These are phyloP conservation scores for Aspergillus steynii DNA, from an alignment of 495 filamentous ascomycete species.

Conservation along the genomic window DNA sequence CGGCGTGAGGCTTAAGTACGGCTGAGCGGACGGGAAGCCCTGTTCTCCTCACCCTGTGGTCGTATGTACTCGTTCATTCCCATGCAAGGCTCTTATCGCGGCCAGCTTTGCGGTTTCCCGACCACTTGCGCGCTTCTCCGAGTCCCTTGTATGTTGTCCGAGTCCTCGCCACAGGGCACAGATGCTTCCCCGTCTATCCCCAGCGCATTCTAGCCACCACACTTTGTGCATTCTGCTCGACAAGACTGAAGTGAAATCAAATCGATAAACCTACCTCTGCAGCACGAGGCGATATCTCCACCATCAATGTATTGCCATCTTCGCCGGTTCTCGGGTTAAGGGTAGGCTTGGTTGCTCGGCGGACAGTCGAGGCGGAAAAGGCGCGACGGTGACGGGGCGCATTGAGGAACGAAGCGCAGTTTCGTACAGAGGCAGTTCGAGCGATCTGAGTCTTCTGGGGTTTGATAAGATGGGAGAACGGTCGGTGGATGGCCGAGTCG, in stretches of 20 bases:
- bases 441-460: neutral
- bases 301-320: constrained; percentile 75
- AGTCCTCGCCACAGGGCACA: neutral
- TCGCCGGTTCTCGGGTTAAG: constrained; percentile 57
- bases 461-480: constrained; percentile 8
- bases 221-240: neutral
- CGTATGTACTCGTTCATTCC: constrained; percentile 38
- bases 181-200: neutral
- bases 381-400: constrained; percentile 20
- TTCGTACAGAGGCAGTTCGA: neutral
- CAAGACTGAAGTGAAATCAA: constrained; percentile 7
- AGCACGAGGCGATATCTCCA: constrained; percentile 80
- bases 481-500: constrained; percentile 1
- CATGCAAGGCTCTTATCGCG: neutral
- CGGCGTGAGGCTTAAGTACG: constrained; percentile 54
- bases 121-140: neutral
- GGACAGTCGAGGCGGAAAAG: constrained; percentile 37
- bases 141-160: neutral
- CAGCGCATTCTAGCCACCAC: constrained; percentile 7
- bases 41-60: constrained; percentile 54
- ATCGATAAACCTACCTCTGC: constrained; percentile 59
- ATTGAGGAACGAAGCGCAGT: neutral
- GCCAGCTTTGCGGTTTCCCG: neutral
- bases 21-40: constrained; percentile 52
- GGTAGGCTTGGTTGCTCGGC: constrained; percentile 30